Percentiles rank a stretch among this genome's conserved stretches.
Conservation (phyloP, 768 basidiomycete species). For the Boletus fagicola region DNA sequence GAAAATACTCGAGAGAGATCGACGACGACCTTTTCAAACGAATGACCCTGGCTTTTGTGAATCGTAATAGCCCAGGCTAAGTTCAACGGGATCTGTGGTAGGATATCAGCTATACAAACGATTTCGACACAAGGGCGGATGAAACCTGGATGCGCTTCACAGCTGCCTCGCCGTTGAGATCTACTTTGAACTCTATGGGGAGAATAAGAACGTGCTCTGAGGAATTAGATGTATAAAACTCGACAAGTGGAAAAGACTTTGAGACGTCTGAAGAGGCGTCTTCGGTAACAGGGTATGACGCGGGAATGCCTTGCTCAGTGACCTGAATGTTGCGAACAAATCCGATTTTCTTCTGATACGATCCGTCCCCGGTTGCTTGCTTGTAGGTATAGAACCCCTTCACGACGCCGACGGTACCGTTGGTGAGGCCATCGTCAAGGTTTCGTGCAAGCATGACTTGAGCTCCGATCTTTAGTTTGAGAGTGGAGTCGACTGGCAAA, state of each 20-base stretch:
- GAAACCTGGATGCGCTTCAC: not conserved
- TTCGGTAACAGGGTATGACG: not conserved
- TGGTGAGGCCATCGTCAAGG: not conserved
- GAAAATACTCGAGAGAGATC: not conserved
- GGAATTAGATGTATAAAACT: not conserved
- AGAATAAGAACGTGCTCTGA: not conserved
- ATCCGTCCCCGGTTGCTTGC: not conserved
- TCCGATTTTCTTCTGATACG: not conserved
- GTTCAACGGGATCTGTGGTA: not conserved
- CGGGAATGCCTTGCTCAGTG: not conserved
- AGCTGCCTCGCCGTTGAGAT: not conserved
- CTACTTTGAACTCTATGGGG: not conserved
- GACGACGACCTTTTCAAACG: not conserved
- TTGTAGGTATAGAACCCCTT: not conserved
- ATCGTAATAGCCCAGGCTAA: not conserved
- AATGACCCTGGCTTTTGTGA: not conserved
- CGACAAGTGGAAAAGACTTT: not conserved
- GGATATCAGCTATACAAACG: too few relatives aligned
- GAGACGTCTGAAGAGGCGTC: too few relatives aligned
- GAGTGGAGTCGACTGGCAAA: not conserved
- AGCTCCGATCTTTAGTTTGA: not conserved
- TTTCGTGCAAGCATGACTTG: not conserved
- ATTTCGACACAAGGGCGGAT: too few relatives aligned
- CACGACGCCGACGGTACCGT: not conserved
- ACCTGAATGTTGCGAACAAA: not conserved